A percentile compares a stretch with the other conserved stretches of the same genome.
Evolutionary conservation across 176 grass and related monocot genomes (phyloP).

Genomic region (Raddia distichophylla): DNA sequence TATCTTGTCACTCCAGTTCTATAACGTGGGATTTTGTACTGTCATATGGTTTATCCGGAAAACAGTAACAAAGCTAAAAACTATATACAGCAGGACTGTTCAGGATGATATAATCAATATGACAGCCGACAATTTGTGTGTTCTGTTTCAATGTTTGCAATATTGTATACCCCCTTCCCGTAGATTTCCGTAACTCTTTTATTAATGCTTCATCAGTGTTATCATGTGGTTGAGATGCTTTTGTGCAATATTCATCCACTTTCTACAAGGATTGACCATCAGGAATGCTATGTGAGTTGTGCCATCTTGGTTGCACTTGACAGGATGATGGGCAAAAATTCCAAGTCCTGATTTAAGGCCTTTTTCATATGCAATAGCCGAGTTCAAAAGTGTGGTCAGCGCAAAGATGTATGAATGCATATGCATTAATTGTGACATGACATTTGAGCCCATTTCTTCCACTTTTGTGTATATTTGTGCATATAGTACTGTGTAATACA

Average conservation of each 20-base stretch:
- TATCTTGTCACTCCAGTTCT: conserved; percentile 12
- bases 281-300: conserved; percentile 24
- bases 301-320: conserved; percentile 19
- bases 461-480: conserved; percentile 8
- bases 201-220: not conserved
- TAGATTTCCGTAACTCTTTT: not conserved
- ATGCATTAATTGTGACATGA: conserved; percentile 30
- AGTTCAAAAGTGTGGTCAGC: conserved; percentile 27
- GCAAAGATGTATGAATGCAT: conserved; percentile 13
- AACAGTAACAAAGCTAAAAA: conserved; percentile 14
- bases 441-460: conserved; percentile 13
- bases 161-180: conserved; percentile 6
- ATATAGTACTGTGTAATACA: conserved; percentile 18
- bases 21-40: not conserved
- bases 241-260: not conserved
- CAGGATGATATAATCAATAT: conserved; percentile 6
- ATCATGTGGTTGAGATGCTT: conserved; percentile 28
- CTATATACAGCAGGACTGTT: not conserved
- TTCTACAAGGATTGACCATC: conserved; percentile 25
- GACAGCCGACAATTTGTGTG: conserved; percentile 6
- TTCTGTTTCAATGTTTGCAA: conserved; percentile 1
- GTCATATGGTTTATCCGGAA: conserved; percentile 34
- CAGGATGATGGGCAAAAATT: not conserved
- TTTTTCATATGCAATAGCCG: conserved; percentile 15
- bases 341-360: conserved; percentile 20